Percentiles rank a stretch among this genome's conserved stretches.
Conservation (phyloP, 1,284 basidiomycete genomes). For the Neolentinus lepideus region DNA sequence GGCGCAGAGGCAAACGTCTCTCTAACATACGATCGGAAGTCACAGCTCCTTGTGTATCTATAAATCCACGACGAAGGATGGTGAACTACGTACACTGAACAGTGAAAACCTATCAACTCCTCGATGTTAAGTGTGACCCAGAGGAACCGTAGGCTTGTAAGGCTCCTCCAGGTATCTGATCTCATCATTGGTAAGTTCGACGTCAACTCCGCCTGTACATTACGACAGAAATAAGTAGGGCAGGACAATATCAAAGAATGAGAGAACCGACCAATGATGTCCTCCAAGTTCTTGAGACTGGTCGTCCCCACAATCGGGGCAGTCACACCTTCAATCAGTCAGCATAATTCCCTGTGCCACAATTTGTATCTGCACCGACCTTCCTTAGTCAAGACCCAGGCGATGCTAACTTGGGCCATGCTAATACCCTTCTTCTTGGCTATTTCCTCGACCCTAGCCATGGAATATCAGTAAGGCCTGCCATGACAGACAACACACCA, state of each 20-base stretch:
- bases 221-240: too few relatives aligned
- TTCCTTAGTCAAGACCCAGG: conserved; percentile 28
- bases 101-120: too few relatives aligned
- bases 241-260: too few relatives aligned
- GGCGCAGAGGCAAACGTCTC: neutral
- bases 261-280: conserved; percentile 21
- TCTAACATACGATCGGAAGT: too few relatives aligned
- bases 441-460: conserved; percentile 31
- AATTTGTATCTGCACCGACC: conserved; percentile 20
- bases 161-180: too few relatives aligned
- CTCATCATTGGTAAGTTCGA: neutral
- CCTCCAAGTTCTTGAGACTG: conserved; percentile 22
- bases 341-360: too few relatives aligned
- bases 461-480: neutral
- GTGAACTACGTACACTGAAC: too few relatives aligned
- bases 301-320: conserved; percentile 27
- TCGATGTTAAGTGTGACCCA: neutral
- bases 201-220: neutral
- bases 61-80: too few relatives aligned
- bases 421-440: conserved; percentile 29
- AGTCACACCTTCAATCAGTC: conserved; percentile 19
- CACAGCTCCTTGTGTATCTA: too few relatives aligned
- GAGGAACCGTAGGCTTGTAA: neutral
- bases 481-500: neutral
- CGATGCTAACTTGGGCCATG: conserved; percentile 35